Evolutionary conservation across 345 rosid species (phyloP), one percentile per base, ranked within the genome.

Genomic region (Streptanthus diversifolius): DNA sequence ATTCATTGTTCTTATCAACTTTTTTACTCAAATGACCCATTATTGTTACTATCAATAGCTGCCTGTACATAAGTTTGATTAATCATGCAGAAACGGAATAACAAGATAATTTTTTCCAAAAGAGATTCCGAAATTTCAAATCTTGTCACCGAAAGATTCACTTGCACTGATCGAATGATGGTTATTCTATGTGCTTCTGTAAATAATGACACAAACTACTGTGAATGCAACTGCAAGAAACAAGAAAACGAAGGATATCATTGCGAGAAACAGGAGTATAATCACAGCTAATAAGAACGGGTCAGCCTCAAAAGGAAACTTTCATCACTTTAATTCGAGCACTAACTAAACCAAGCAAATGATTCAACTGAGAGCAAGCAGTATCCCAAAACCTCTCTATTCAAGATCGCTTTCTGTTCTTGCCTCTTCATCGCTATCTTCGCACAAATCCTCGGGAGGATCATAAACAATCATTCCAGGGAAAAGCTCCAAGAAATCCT

Each of bases 381-480:
- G 2, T 0, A 49, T 48, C 57, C 22, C 48, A 51, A 51, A 49
- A 43, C 22, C 52, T 24, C 13, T 69, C 68, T 80, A 85, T 40
- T 85, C 87, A 68, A 79, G 79, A 52, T 81, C 93, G 5, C 83
- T 84, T 21, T 84, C 85, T 3, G 64, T 71, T 54, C 67, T 69
- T 18, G 25, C 54, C 11, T 84, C 86, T 7, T 64, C 32, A 40
- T 85, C 93, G 65, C 63, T 67, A 3, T 76, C 90, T 14, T 15
- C 22, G 8, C 87, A 85, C 82, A 90, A 73, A 79, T 90, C 97
- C 71, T 88, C 96, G 0, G 93, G 95, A 3, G 93, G 93, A 47
- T 90, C 97, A 44, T 90, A 95, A 52, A 88, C 98, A 43, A 84
- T 71, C 98, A 90, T 95, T 66, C 81, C 84, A 2, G 97, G 98